Base-by-base conservation (phyloP, 257 asterid genomes). In the Coffea canephora region DNA sequence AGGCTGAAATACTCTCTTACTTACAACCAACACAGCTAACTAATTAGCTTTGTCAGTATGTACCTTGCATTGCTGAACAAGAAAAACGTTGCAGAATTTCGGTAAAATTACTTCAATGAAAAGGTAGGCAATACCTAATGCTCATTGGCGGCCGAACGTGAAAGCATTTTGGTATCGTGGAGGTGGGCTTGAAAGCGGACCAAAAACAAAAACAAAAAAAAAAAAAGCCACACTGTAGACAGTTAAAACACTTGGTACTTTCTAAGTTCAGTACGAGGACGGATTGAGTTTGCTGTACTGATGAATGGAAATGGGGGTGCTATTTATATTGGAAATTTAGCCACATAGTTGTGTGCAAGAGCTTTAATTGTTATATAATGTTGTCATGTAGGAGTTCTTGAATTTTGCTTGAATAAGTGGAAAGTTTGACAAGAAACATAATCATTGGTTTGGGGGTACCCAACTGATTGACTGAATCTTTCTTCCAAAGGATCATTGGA, bases 391-490 rank as follows among this genome's bases (percentile, higher is more conserved):
- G 5, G 19, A 55, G 69, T 27, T 10, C 39, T 75, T 54, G 71
- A 59, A 45, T 16, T 41, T 67, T 62, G 79, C 62, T 18, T 27
- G 59, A 77, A 76, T 45, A 71, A 61, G 61, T 11, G 68, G 16
- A 18, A 45, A 76, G 23, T 45, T 65, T 76, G 41, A 69, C 52
- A 69, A 69, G 73, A 41, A 39, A 69, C 50, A 39, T 27, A 69
- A 31, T 39, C 73, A 77, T 77, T 59, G 66, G 13, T 59, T 19
- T 65, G 48, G 39, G 31, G 48, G 80, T 66, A 55, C 45, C 62
- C 8, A 52, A 55, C 43, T 43, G 57, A 69, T 54, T 78, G 70
- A 78, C 71, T 43, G 82, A 82, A 78, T 74, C 80, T 57, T 80
- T 74, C 80, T 57, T 80, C 50, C 77, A 78, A 74, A 46, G 62